Evolutionary conservation across 2,329 filamentous ascomycete species (phyloP).

Genomic region (Hypoxylon sp.): DNA sequence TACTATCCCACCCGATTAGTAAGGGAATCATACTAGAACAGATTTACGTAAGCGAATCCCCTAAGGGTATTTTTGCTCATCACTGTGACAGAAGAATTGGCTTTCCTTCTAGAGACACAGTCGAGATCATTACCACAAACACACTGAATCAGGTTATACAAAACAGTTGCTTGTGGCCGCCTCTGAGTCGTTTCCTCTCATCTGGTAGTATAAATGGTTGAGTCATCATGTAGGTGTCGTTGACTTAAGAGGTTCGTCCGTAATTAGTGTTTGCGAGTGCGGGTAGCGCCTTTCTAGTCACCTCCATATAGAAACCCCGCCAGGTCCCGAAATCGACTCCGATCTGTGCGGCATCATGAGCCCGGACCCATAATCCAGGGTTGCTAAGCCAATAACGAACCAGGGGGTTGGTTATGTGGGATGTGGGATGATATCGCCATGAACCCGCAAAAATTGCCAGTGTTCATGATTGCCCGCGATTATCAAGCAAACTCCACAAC

Average conservation of each 20-base stretch:
- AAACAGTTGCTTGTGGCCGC: background rate
- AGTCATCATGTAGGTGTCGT: background rate
- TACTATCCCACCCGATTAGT: too few species aligned
- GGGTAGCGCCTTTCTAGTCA: too few species aligned
- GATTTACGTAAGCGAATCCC: too few species aligned
- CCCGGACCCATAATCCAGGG: background rate
- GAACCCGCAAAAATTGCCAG: constrained; percentile 2
- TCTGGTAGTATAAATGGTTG: background rate
- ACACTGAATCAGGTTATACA: background rate
- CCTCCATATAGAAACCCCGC: background rate
- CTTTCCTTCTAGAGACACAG: constrained; percentile 1
- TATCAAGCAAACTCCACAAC: constrained; percentile 23
- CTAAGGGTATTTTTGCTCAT: background rate
- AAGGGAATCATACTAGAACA: too few species aligned
- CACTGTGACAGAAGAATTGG: background rate
- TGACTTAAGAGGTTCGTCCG: background rate
- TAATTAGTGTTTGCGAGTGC: background rate
- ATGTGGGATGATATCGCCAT: constrained; percentile 19
- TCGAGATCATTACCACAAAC: background rate
- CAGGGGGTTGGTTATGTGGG: constrained; percentile 23
- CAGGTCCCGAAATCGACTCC: constrained; percentile 20
- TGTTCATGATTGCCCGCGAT: constrained; percentile 8
- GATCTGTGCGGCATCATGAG: constrained; percentile 5
- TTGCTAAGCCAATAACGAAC: constrained; percentile 22
- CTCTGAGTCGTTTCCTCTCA: background rate